A percentile compares a stretch with the other conserved stretches of the same genome.
These are phyloP conservation scores for Pseudogymnoascus sp. DNA, from an alignment of 2,329 filamentous ascomycete species.

Conservation along the genomic window DNA sequence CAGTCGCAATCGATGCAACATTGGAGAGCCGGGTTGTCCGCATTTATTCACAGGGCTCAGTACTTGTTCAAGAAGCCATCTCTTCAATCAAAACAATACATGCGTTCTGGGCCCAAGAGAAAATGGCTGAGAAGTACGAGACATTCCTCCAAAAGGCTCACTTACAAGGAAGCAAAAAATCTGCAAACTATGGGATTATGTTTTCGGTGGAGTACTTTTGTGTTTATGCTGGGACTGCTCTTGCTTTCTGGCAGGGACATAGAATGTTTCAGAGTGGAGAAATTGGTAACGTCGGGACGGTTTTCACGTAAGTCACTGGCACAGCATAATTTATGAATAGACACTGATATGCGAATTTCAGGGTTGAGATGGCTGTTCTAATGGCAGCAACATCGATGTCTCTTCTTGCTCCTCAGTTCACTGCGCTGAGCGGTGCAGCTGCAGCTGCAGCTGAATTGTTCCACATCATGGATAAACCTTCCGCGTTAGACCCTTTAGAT, in stretches of 20 bases:
- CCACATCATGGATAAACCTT: constrained; percentile 38
- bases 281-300: constrained; percentile 36
- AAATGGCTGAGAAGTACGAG: constrained; percentile 35
- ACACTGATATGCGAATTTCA: constrained; percentile 15
- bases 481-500: constrained; percentile 36
- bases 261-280: constrained; percentile 38
- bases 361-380: constrained; percentile 40
- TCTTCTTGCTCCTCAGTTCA: constrained; percentile 39
- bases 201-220: constrained; percentile 41
- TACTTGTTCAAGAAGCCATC: constrained; percentile 42
- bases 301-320: constrained; percentile 36
- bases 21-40: constrained; percentile 38
- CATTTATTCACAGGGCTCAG: constrained; percentile 35
- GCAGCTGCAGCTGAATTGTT: constrained; percentile 41
- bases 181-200: constrained; percentile 34
- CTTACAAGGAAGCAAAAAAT: constrained; percentile 36
- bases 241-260: constrained; percentile 46
- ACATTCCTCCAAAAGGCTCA: constrained; percentile 34
- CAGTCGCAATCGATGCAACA: constrained; percentile 33
- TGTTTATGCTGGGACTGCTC: constrained; percentile 39
- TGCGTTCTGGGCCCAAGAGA: constrained; percentile 42
- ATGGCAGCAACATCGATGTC: constrained; percentile 39
- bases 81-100: constrained; percentile 42
- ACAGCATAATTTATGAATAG: neutral
- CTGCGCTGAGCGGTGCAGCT: constrained; percentile 39